phyloP scores from a whole-genome alignment of 345 rosid genomes.

The Hibiscus trionum region DNA sequence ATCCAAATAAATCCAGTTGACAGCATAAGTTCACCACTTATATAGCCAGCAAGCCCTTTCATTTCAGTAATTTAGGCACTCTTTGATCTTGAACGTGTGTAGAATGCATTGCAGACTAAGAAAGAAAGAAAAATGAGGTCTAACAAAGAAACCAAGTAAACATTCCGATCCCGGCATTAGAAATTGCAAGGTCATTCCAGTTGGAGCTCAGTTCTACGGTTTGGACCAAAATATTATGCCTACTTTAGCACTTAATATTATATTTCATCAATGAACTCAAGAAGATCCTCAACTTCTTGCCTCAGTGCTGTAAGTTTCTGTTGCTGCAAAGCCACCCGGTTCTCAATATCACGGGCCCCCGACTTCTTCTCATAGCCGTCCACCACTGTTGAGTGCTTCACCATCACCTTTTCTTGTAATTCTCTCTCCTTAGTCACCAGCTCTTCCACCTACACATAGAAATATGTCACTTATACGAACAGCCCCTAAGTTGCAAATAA shows the following conservation, averaged over 20 bases:
- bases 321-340: background rate
- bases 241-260: conserved; percentile 41
- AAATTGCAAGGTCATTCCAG: background rate
- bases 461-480: background rate
- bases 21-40: background rate
- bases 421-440: background rate
- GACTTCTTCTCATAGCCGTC: background rate
- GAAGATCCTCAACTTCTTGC: background rate
- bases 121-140: background rate
- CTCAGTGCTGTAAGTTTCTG: background rate
- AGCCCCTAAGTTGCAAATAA: background rate
- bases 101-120: background rate
- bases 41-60: background rate
- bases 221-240: background rate
- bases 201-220: background rate
- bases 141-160: background rate
- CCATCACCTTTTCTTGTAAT: background rate
- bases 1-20: background rate
- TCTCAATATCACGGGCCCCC: background rate
- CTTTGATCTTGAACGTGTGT: background rate
- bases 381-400: background rate
- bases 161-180: background rate
- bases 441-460: background rate
- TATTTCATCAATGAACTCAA: background rate
- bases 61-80: no score